Base-by-base conservation (phyloP, 176 grass and related monocot genomes). In the Saccharum officinarum region DNA sequence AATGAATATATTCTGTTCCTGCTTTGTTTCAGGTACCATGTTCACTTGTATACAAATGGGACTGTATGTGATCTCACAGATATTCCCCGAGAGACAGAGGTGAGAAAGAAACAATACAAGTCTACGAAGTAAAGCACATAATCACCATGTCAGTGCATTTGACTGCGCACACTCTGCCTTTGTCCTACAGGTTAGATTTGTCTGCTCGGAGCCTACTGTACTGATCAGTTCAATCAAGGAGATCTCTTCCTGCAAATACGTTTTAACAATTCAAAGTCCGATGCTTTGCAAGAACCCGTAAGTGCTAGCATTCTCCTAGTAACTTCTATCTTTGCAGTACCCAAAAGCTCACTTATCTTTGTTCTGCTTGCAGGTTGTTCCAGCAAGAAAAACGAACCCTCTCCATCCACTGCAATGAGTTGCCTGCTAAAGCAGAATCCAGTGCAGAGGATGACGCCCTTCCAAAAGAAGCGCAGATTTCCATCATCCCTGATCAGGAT, bases 271-370 rank as follows among this genome's bases (percentile, higher is more conserved):
- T 71, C 94, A 94, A 28, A 92, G 72, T 18, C 86, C 97, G 0
- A 92, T 96, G 94, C 94, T 99, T 79, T 99, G 97, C 92, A 99
- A 91, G 50, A 92, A 99, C 63, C 97, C 90, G 97, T 99, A 84
- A 89, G 97, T 88, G 18, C 36, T 50, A 6, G 12, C 44, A 8
- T 67, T 85, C 10, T 71, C 69, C 22, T 31, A 18, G 1, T 23
- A 34, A 8, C 68, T 52, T 42, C 54, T 10, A 16, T 11, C 5
- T 65, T 39, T 71, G 36, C 38, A 71, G 59, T 26, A 17, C 69
- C 23, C 65, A 10, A 42, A 13, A 44, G 28, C 45, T 88, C 13
- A 82, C 45, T 69, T 71, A 42, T 34, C 10, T 37, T 62, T 81
- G 57, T 65, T 66, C 0, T 45, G 18, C 41, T 57, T 47, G 7